phyloP scores from a whole-genome alignment of 2,329 filamentous ascomycete species.

The Alternaria arborescens region DNA sequence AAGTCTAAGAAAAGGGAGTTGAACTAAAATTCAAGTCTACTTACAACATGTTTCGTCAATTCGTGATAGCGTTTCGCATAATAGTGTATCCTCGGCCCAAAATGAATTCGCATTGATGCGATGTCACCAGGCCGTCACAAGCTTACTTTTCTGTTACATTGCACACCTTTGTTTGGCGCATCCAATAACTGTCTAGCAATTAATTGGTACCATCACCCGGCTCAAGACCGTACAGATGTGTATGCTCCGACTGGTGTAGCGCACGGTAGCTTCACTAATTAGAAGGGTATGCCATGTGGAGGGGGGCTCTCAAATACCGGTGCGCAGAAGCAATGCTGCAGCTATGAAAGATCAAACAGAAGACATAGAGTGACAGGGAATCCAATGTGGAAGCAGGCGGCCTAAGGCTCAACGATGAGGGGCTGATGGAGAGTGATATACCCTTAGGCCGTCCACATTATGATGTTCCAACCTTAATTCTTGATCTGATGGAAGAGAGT shows the following conservation, averaged over 20 bases:
- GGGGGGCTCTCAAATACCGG: not conserved
- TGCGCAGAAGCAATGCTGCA: not conserved
- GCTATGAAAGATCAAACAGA: not conserved
- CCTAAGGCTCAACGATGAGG: not conserved
- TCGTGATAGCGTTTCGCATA: not conserved
- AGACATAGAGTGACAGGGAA: not conserved
- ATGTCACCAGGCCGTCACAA: not conserved
- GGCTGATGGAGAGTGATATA: not conserved
- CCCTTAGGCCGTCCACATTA: not conserved
- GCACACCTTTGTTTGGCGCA: not conserved
- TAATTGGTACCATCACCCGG: not conserved
- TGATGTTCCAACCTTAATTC: too few relatives aligned
- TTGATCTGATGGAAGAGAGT: too few relatives aligned
- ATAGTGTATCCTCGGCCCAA: not conserved
- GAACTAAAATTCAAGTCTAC: not conserved
- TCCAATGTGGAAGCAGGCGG: not conserved
- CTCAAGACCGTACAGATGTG: too few relatives aligned
- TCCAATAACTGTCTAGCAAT: not conserved
- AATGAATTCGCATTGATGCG: not conserved
- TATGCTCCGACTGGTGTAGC: too few relatives aligned
- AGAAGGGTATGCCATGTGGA: not conserved
- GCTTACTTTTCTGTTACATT: not conserved
- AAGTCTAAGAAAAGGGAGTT: not conserved
- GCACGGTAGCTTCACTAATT: too few relatives aligned
- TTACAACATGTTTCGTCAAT: not conserved